Conservation (phyloP, 129 eudicot genomes). For the Chrysanthemum lavandulifolium region DNA sequence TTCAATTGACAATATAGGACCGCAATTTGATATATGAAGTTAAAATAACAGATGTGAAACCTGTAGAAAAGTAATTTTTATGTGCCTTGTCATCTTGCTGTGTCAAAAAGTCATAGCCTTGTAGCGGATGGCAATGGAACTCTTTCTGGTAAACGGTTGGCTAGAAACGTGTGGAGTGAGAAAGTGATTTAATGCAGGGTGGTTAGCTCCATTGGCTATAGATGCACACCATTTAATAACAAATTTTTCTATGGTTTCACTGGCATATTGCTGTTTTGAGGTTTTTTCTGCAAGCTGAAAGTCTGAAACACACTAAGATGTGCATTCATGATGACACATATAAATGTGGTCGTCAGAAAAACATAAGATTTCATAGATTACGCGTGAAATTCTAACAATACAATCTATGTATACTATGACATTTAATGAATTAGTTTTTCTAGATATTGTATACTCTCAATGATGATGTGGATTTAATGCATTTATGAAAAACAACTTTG, state of each 20-base stretch:
- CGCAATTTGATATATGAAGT: not conserved
- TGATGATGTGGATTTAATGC: constrained; percentile 1
- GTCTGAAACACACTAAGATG: not conserved
- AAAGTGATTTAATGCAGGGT: constrained; percentile 13
- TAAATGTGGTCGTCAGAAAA: not conserved
- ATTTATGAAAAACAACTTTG: not conserved
- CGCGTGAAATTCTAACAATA: not conserved
- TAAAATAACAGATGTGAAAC: not conserved
- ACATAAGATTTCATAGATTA: constrained; percentile 5
- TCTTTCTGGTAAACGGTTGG: constrained; percentile 5
- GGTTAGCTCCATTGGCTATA: not conserved
- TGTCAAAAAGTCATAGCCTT: not conserved
- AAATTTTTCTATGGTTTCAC: not conserved
- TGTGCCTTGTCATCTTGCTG: too few species aligned
- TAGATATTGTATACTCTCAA: too few species aligned
- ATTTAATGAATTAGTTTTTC: not conserved
- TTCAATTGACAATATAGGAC: constrained; percentile 1
- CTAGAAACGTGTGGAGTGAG: not conserved
- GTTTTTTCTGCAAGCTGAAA: not conserved
- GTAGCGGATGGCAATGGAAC: not conserved
- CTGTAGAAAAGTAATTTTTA: not conserved
- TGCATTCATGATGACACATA: constrained; percentile 17
- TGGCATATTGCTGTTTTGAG: constrained; percentile 6
- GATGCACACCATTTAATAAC: not conserved
- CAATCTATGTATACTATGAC: not conserved